phyloP scores from a whole-genome alignment of 192 early-diverging fungal genomes.

The Allomyces macrogynus region DNA sequence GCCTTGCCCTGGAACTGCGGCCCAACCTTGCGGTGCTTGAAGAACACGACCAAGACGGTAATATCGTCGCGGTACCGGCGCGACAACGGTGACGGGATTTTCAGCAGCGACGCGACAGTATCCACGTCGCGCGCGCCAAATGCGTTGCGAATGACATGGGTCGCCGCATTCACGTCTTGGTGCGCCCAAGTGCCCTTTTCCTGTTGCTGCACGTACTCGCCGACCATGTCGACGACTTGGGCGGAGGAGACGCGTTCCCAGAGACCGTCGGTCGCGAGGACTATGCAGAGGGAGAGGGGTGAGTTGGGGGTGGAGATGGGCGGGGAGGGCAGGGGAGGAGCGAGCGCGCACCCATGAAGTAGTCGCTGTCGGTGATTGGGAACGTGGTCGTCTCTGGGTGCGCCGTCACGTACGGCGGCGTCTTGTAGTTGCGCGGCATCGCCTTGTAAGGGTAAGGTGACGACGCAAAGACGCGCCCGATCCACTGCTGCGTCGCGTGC shows the following conservation, averaged over 20 bases:
- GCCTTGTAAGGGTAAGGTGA: constrained; percentile 21
- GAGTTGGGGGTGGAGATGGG: neutral
- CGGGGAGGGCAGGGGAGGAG: too few species aligned
- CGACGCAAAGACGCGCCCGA: constrained; percentile 11
- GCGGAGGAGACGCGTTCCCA: constrained; percentile 56
- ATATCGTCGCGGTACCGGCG: constrained; percentile 66
- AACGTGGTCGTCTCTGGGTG: constrained; percentile 44
- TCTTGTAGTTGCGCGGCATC: constrained; percentile 23
- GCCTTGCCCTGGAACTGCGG: too few species aligned
- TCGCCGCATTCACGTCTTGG: constrained; percentile 39
- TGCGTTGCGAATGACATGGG: constrained; percentile 49
- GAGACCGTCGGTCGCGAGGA: constrained; percentile 65
- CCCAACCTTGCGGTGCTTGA: constrained; percentile 2
- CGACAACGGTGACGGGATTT: constrained; percentile 37
- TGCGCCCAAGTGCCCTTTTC: constrained; percentile 12
- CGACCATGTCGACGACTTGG: constrained; percentile 25
- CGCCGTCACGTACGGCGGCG: constrained; percentile 59
- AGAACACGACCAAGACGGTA: constrained; percentile 40
- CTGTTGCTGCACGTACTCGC: constrained; percentile 13
- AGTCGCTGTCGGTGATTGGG: constrained; percentile 32
- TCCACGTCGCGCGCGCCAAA: constrained; percentile 38
- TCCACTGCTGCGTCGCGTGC: constrained; percentile 27
- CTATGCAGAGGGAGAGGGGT: neutral
- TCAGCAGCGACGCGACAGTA: constrained; percentile 35
- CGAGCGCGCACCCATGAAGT: constrained; percentile 25